Base-by-base conservation (phyloP, 1,284 basidiomycete genomes). In the Entoloma clypeatum region DNA sequence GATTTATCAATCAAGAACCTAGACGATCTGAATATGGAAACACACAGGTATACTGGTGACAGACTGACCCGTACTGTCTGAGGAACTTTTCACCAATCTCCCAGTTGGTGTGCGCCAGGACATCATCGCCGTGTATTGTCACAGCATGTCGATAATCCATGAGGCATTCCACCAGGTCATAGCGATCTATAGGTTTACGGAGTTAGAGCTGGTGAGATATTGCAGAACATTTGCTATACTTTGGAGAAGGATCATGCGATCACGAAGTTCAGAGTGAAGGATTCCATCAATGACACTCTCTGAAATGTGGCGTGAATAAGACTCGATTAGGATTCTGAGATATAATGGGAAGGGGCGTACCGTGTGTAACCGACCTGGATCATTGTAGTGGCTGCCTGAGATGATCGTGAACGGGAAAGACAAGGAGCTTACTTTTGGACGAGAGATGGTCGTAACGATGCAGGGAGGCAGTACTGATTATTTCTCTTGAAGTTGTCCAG, bases 201-300 rank as follows among this genome's bases (percentile, higher is more conserved):
- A 24, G 17, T 39, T 23, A 37, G 41, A 3, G 30, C 9, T 5
- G 35, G 22, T 13, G 3, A 9, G 27, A 13, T 16, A 17, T 7
- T 16, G 11, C 52, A 54, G 17, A 48, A 52, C 11, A 55, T 30
- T 16, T 61, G 28, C 56, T 66, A 39, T 50, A 86, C 89, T 86
- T 66, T 89, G 75, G 18, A 91, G 64, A 10, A 93, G 67, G 53
- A 95, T 95, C 76, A 94, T 86, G 22, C 89, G 78, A 58, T 95
- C 92, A 32, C 92, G 77, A 44, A 95, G 69, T 47, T 89, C 85
- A 30, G 92, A 87, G 64, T 92, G 87, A 47, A 90, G 74, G 37
- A 94, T 81, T 28, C 81, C 79, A 61, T 94, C 92, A 55, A 94
- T 90, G n/a, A 87, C 76, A 52, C 88, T 86, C 62, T 92, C 86